Evolutionary conservation across 176 grass and related monocot species (phyloP), one percentile per base, ranked within the genome.

Genomic region (Paspalum notatum): DNA sequence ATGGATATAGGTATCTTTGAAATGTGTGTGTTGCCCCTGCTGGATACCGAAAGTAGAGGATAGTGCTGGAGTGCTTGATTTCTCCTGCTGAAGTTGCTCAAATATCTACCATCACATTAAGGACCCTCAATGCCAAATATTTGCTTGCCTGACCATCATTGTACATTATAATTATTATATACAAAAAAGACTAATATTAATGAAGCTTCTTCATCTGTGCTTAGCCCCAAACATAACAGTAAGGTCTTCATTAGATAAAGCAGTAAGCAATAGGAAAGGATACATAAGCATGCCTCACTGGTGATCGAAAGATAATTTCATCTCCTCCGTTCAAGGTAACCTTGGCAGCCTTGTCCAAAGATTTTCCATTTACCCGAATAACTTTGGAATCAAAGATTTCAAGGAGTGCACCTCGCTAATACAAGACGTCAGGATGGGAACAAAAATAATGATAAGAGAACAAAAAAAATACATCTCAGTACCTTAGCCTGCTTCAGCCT

Each of bases 291-390:
- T 91, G 92, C 11, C 80, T 89, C 74, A 84, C 84, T 46, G 88
- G 78, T 78, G 86, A 89, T 86, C 79, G 89, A 69, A 99, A 99
- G 79, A 91, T 77, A 81, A 99, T 67, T 87, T 99, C 96, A 88
- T 99, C 96, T 70, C 96, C 96, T 82, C 90, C 92, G 52, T 40
- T 84, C 66, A 99, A 82, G 37, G 90, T 81, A 93, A 99, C 70
- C 62, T 91, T 86, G 49, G 92, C 59, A 84, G 84, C 54, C 81
- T 93, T 95, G 68, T 95, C 96, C 32, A 93, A 38, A 68, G 79
- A 71, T 86, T 91, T 99, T 49, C 92, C 96, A 89, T 99, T 99
- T 66, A 99, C 92, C 49, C 78, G 88, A 73, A 95, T 80, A 89
- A 91, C 66, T 87, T 88, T 94, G 66, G 92, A 81, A 25, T 91